These are phyloP conservation scores for Spathaspora arborariae DNA, from an alignment of 805 yeast species.

Conservation along the genomic window DNA sequence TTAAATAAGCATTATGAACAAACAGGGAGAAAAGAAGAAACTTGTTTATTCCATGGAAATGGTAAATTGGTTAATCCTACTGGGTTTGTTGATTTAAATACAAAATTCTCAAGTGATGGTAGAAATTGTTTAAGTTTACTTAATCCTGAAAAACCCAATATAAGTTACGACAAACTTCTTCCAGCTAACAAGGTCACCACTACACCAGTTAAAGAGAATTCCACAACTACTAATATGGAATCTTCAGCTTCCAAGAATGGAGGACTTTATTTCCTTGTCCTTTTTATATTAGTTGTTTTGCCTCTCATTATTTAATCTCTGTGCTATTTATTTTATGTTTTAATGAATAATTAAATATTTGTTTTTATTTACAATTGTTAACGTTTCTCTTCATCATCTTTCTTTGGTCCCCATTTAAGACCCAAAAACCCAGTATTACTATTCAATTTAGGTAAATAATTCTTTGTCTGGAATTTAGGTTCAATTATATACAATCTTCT, in stretches of 20 bases:
- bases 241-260: neutral
- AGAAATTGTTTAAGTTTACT: conserved; percentile 18
- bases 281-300: neutral
- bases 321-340: neutral
- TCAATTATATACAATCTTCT: conserved; percentile 65
- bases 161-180: neutral
- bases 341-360: neutral
- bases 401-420: conserved; percentile 82
- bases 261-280: neutral
- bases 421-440: conserved; percentile 65
- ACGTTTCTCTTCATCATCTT: conserved; percentile 26
- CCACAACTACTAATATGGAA: neutral
- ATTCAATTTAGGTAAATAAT: conserved; percentile 33
- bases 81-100: conserved; percentile 13
- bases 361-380: conserved; percentile 1
- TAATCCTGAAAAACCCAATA: neutral
- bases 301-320: neutral
- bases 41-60: conserved; percentile 20
- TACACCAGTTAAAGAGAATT: neutral
- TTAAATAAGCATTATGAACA: conserved; percentile 30
- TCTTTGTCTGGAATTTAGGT: conserved; percentile 48
- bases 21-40: conserved; percentile 14
- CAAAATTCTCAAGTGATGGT: conserved; percentile 20
- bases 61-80: conserved; percentile 15
- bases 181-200: neutral